phyloP scores from a whole-genome alignment of 2,329 filamentous ascomycete species.

The Dactylellina sp. region DNA sequence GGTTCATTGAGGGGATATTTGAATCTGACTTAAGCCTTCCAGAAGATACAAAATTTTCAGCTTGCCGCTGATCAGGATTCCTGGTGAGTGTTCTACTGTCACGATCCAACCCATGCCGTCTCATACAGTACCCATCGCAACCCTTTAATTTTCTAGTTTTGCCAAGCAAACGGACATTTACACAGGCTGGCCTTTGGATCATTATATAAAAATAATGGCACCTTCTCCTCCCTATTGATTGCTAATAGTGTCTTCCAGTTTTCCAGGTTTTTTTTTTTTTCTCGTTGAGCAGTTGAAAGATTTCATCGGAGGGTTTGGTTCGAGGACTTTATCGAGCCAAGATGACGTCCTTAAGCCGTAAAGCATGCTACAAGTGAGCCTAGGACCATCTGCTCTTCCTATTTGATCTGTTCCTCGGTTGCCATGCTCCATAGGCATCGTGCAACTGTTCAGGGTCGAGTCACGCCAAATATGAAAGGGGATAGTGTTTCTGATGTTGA shows the following conservation, averaged over 20 bases:
- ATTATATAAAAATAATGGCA: not conserved
- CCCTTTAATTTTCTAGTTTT: no score
- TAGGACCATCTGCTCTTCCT: conserved; percentile 42
- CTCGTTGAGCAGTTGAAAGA: conserved; percentile 16
- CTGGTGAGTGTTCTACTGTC: conserved; percentile 24
- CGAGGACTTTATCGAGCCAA: conserved; percentile 8
- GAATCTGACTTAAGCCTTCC: not conserved
- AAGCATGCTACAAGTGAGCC: conserved; percentile 61
- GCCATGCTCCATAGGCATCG: conserved; percentile 50
- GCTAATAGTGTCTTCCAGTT: conserved; percentile 34
- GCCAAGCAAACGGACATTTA: not conserved
- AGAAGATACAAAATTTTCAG: not conserved
- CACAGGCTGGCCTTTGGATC: not conserved
- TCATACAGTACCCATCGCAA: not conserved
- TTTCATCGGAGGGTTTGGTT: conserved; percentile 28
- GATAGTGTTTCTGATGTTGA: conserved; percentile 64
- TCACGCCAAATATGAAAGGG: conserved; percentile 47
- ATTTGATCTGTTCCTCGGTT: conserved; percentile 33
- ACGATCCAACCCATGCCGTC: not conserved
- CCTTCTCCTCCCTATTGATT: conserved; percentile 26
- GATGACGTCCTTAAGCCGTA: conserved; percentile 60
- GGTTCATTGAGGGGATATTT: not conserved
- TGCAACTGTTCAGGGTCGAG: conserved; percentile 22
- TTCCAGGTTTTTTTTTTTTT: conserved; percentile 6
- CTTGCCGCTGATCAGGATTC: conserved; percentile 37